A percentile compares a stretch with the other conserved stretches of the same genome.
phyloP scores from a whole-genome alignment of 106 monocot genomes.

The Platanthera zijinensis region DNA sequence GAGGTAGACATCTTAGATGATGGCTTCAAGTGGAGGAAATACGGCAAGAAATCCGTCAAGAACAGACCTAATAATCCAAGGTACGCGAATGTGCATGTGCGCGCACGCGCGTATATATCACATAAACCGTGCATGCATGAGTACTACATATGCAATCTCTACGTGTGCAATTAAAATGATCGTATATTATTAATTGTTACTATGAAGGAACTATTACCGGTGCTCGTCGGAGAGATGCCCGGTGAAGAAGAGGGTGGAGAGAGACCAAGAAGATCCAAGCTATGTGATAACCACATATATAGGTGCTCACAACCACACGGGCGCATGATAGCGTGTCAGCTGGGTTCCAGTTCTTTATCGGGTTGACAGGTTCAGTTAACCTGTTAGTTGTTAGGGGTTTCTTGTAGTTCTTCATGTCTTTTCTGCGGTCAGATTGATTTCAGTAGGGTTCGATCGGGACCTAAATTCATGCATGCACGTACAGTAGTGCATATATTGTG shows the following conservation, averaged over 20 bases:
- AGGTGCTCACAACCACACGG: conserved; percentile 22
- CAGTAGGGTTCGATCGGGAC: too few relatives aligned
- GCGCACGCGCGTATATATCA: too few relatives aligned
- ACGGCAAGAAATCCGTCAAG: conserved; percentile 23
- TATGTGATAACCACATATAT: conserved; percentile 30
- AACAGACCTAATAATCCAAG: conserved; percentile 13
- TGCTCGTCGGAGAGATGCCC: conserved; percentile 19
- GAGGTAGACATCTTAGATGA: conserved; percentile 12
- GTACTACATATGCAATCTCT: too few relatives aligned
- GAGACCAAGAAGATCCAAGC: conserved; percentile 25
- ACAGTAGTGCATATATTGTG: too few relatives aligned
- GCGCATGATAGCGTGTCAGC: neutral
- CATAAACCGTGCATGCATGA: too few relatives aligned
- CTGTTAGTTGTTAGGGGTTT: too few relatives aligned
- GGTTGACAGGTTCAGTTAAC: neutral
- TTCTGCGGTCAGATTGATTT: too few relatives aligned
- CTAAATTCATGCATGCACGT: too few relatives aligned
- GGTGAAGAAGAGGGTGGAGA: conserved; percentile 38
- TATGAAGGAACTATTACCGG: conserved; percentile 28
- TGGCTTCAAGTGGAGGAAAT: conserved; percentile 14
- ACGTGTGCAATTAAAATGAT: neutral
- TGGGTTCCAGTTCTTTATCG: neutral
- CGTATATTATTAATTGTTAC: neutral
- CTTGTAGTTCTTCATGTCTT: neutral
- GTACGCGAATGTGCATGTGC: neutral